Percentiles rank a stretch among this genome's conserved stretches.
These are phyloP conservation scores for Bombardia bombarda DNA, from an alignment of 495 filamentous ascomycete species.

Conservation along the genomic window DNA sequence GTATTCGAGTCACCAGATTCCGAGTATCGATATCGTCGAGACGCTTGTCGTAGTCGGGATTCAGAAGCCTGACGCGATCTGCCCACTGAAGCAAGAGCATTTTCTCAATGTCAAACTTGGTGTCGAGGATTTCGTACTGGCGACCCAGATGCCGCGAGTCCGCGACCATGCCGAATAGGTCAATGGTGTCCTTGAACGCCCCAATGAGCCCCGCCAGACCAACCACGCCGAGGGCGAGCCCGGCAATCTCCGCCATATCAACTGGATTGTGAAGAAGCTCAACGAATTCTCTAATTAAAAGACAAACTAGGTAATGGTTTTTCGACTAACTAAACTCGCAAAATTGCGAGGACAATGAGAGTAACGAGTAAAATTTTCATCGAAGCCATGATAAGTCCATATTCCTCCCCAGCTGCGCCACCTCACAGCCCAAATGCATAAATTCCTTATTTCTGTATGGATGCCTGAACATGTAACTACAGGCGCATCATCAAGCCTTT, in stretches of 20 bases:
- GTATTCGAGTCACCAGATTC: not conserved
- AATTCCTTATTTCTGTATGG: too few relatives aligned
- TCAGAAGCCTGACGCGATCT: not conserved
- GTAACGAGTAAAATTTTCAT: too few relatives aligned
- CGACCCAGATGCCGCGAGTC: slow-evolving; percentile 13
- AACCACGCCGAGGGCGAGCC: not conserved
- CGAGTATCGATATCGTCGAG: not conserved
- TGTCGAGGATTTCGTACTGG: slow-evolving; percentile 19
- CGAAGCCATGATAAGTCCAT: too few relatives aligned
- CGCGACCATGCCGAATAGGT: not conserved
- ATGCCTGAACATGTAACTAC: too few relatives aligned
- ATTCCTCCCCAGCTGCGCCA: too few relatives aligned
- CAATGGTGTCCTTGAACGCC: slow-evolving; percentile 13
- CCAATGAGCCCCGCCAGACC: not conserved
- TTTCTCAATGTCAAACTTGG: slow-evolving; percentile 21
- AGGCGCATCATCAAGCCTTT: too few relatives aligned
- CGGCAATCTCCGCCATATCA: not conserved
- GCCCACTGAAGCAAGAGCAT: slow-evolving; percentile 20
- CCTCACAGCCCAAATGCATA: too few relatives aligned
- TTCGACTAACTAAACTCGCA: too few relatives aligned
- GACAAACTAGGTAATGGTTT: too few relatives aligned
- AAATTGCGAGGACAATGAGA: too few relatives aligned
- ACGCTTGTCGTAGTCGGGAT: not conserved
- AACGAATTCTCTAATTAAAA: too few relatives aligned
- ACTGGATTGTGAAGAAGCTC: too few relatives aligned